Conservation (phyloP, 2,329 filamentous ascomycete genomes). For the Alternaria sp. region DNA sequence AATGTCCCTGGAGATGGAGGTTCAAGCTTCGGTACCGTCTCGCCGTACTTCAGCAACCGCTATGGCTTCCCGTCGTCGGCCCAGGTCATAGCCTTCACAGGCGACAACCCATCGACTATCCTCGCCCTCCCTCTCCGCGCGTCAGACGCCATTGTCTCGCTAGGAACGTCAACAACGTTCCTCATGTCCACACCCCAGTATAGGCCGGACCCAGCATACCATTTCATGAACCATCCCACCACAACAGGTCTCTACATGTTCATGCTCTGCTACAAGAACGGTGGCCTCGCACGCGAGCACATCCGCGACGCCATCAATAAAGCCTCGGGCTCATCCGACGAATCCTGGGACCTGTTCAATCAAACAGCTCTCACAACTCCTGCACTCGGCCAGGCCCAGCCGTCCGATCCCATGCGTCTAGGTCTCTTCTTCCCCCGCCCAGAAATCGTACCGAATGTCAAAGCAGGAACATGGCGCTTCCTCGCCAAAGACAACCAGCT, state of each 20-base stretch:
- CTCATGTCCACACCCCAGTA: conserved; percentile 96
- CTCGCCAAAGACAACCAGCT: conserved; percentile 63
- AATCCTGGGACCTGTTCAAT: conserved; percentile 85
- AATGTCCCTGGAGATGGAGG: conserved; percentile 82
- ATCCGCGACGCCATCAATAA: conserved; percentile 81
- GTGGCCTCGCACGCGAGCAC: conserved; percentile 88
- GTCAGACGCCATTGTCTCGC: conserved; percentile 90
- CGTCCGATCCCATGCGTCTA: conserved; percentile 73
- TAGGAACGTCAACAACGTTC: conserved; percentile 96
- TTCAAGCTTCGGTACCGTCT: conserved; percentile 76
- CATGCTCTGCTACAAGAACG: conserved; percentile 99
- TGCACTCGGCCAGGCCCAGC: conserved; percentile 67
- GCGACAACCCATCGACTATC: conserved; percentile 96
- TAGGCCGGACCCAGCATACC: conserved; percentile 86
- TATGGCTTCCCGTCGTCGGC: conserved; percentile 82
- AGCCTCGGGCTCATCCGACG: conserved; percentile 51
- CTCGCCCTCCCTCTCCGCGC: conserved; percentile 86
- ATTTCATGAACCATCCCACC: conserved; percentile 98
- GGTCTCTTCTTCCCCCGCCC: conserved; percentile 95
- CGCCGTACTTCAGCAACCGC: conserved; percentile 77
- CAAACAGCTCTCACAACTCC: conserved; percentile 71
- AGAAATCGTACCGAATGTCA: conserved; percentile 93
- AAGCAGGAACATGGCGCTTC: conserved; percentile 86
- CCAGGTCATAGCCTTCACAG: conserved; percentile 84
- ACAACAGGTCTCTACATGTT: conserved; percentile 96